Evolutionary conservation across 1,139 yeast species (phyloP), one percentile per base, ranked within the genome.

Genomic region (Zygoascus meyerae): DNA sequence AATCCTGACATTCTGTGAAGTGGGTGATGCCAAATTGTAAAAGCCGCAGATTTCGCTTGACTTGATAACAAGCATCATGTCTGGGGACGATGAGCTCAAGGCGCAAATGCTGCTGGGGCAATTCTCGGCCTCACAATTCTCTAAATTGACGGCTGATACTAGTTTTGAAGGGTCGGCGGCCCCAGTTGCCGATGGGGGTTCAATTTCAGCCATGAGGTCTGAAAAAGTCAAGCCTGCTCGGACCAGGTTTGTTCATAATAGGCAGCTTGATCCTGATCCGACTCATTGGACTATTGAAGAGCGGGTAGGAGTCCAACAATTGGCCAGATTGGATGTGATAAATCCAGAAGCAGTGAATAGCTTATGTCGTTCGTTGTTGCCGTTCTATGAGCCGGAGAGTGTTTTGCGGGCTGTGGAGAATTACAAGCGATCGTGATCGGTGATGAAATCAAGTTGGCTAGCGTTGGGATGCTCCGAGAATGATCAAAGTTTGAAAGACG

Each of bases 1-100:
- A 65, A 55, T 29, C 58, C 59, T n/a, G 68, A 62, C 67, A 65
- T 64, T 32, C 8, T 10, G 14, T 35, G 29, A 18, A n/a, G 18
- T 17, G 5, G 39, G 30, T 35, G 39, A 35, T 35, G 30, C 21
- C 18, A 12, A 31, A 31, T n/a, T 31, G 14, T 31, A 3, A 10
- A 8, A 29, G 16, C 9, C 39, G 39, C 39, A 18, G 17, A n/a
- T 18, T n/a, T 14, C 39, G n/a, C 14, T 12, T 2, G 30, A 12
- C 16, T 33, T 12, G 5, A 14, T 16, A 33, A 9, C 35, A n/a
- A n/a, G 16, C 39, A 35, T 35, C 29, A 15, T n/a, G 6, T 41
- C 32, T 42, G 39, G 30, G 8, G 35, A 40, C 37, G 28, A 40
- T 18, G 26, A 33, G 17, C 33, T 40, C 33, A 36, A 40, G 15